Conservation (phyloP, 2,329 filamentous ascomycete species). For the Penicillium sp. region DNA sequence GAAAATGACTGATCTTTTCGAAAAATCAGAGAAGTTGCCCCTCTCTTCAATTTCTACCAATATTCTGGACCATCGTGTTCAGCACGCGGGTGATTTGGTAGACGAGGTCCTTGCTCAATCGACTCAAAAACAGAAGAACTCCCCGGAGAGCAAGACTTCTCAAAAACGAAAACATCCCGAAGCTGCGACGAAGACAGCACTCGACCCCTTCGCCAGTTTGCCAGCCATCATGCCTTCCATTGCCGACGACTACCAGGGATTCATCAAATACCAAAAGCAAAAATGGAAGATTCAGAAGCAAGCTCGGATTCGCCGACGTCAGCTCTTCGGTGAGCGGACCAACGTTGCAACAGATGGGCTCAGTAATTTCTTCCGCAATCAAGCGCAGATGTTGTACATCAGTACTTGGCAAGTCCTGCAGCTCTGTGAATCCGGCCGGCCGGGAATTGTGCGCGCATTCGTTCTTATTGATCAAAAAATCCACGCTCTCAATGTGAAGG, state of each 20-base stretch:
- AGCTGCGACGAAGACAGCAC: slow-evolving; percentile 52
- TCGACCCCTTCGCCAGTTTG: slow-evolving; percentile 74
- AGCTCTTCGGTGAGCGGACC: slow-evolving; percentile 84
- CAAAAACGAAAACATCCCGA: slow-evolving; percentile 72
- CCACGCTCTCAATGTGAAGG: slow-evolving; percentile 79
- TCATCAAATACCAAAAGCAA: slow-evolving; percentile 90
- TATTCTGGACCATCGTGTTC: slow-evolving; percentile 51
- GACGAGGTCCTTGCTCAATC: slow-evolving; percentile 67
- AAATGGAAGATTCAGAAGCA: slow-evolving; percentile 99
- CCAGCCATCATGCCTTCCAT: slow-evolving; percentile 80
- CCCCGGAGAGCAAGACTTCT: slow-evolving; percentile 48
- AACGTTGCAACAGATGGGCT: slow-evolving; percentile 55
- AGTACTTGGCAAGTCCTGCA: slow-evolving; percentile 95
- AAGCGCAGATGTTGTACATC: slow-evolving; percentile 82
- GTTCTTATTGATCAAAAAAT: slow-evolving; percentile 92
- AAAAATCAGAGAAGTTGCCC: slow-evolving; percentile 54
- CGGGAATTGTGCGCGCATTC: slow-evolving; percentile 80
- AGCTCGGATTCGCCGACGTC: slow-evolving; percentile 73
- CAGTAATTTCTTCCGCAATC: slow-evolving; percentile 76
- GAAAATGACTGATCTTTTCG: slow-evolving; percentile 93
- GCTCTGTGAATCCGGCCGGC: slow-evolving; percentile 71
- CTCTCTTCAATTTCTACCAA: slow-evolving; percentile 67
- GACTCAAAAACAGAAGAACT: slow-evolving; percentile 60
- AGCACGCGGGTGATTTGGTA: slow-evolving; percentile 55
- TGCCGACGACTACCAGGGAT: slow-evolving; percentile 78